These are phyloP conservation scores for Domatiomyces catenatus DNA, from an alignment of 2,329 filamentous ascomycete genomes.

Conservation along the genomic window DNA sequence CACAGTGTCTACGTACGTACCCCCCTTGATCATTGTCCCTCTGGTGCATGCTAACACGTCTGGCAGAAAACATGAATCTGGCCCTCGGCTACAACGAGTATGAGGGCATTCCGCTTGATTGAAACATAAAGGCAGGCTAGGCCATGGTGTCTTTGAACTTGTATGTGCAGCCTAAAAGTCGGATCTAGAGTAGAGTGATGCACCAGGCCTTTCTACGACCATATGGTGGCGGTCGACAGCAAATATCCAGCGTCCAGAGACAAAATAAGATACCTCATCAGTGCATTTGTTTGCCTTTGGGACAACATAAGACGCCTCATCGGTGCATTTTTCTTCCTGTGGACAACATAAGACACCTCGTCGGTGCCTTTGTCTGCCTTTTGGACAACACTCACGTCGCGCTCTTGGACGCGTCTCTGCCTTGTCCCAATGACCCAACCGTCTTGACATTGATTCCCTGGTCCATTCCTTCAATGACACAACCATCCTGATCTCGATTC, in stretches of 20 bases:
- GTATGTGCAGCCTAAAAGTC: background rate
- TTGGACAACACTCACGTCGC: constrained; percentile 1
- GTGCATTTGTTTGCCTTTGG: background rate
- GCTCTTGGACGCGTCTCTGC: constrained; percentile 16
- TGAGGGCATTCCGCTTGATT: constrained; percentile 59
- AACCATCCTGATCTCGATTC: constrained; percentile 1
- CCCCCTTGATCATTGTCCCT: background rate
- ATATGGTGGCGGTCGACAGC: background rate
- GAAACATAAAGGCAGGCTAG: background rate
- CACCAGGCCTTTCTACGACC: background rate
- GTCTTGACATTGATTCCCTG: constrained; percentile 2
- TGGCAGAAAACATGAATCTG: constrained; percentile 76
- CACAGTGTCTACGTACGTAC: constrained; percentile 73
- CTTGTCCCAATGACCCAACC: background rate
- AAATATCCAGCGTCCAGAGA: background rate
- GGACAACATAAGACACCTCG: background rate
- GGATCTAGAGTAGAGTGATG: background rate
- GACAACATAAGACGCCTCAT: background rate
- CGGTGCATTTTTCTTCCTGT: too few species aligned
- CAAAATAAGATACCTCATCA: background rate
- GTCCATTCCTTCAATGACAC: constrained; percentile 1
- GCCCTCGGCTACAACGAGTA: constrained; percentile 80
- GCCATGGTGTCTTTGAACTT: background rate
- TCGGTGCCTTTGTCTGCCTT: background rate
- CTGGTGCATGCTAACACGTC: background rate